A percentile compares a stretch with the other conserved stretches of the same genome.
phyloP scores from a whole-genome alignment of 2,329 filamentous ascomycete species.

The Stachybotrys chlorohalonatus region DNA sequence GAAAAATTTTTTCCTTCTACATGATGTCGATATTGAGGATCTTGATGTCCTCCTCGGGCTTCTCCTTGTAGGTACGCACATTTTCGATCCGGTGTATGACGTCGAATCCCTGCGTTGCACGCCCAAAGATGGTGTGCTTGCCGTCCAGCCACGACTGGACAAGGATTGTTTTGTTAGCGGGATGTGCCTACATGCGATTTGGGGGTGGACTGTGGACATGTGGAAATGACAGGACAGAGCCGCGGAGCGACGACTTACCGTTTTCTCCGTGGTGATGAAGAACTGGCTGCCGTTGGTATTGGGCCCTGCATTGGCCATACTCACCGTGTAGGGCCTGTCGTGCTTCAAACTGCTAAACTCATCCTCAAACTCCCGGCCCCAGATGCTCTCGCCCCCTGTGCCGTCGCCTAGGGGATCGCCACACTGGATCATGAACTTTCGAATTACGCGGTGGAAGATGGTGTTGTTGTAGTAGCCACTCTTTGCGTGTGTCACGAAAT shows the following conservation, averaged over 20 bases:
- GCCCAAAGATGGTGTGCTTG: constrained; percentile 93
- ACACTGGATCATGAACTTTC: constrained; percentile 98
- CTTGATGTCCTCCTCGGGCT: constrained; percentile 94
- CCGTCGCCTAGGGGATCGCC: constrained; percentile 92
- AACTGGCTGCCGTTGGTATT: constrained; percentile 96
- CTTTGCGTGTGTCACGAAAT: constrained; percentile 87
- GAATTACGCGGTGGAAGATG: constrained; percentile 94
- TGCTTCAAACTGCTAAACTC: constrained; percentile 88
- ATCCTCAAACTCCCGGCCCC: constrained; percentile 91
- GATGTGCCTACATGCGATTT: not conserved
- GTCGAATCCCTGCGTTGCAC: constrained; percentile 82
- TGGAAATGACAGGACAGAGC: not conserved
- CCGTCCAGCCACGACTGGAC: constrained; percentile 78
- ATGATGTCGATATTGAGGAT: constrained; percentile 75
- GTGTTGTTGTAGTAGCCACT: constrained; percentile 95
- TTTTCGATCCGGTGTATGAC: constrained; percentile 97
- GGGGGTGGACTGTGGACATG: not conserved
- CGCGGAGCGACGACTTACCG: constrained; percentile 42
- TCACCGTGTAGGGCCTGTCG: constrained; percentile 92
- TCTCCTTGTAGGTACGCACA: constrained; percentile 76
- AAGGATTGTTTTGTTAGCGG: not conserved
- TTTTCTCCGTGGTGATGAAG: constrained; percentile 97
- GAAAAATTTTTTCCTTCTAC: constrained; percentile 19
- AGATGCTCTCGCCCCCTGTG: constrained; percentile 78
- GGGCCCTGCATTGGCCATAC: constrained; percentile 95